A percentile compares a stretch with the other conserved stretches of the same genome.
These are phyloP conservation scores for Penicillium sp. DNA, from an alignment of 2,329 filamentous ascomycete species.

Conservation along the genomic window DNA sequence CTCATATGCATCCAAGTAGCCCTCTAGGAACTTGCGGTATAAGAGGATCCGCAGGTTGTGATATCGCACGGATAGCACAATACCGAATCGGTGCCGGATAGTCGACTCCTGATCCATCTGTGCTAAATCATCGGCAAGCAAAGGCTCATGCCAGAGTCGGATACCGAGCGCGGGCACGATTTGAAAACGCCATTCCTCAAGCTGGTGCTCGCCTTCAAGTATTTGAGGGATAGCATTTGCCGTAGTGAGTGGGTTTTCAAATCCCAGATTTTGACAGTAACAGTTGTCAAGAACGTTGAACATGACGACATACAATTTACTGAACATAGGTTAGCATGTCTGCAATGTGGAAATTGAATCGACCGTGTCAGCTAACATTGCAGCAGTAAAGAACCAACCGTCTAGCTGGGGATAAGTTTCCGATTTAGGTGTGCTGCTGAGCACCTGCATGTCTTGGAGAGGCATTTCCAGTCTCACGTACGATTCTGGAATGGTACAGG, in stretches of 20 bases:
- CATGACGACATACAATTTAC: conserved; percentile 32
- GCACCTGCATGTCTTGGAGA: conserved; percentile 9
- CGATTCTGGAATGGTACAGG: conserved; percentile 46
- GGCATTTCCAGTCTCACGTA: conserved; percentile 44
- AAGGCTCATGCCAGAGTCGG: conserved; percentile 11
- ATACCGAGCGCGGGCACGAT: conserved; percentile 8
- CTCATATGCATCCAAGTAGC: conserved; percentile 31
- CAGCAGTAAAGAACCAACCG: conserved; percentile 21
- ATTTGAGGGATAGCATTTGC: conserved; percentile 35
- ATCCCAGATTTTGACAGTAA: conserved; percentile 48
- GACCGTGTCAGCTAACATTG: conserved; percentile 20
- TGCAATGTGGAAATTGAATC: neutral
- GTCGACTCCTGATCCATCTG: conserved; percentile 9
- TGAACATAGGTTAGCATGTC: conserved; percentile 1
- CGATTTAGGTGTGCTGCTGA: conserved; percentile 4
- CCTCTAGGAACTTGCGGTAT: conserved; percentile 42
- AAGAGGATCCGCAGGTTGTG: conserved; percentile 44
- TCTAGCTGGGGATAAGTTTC: conserved; percentile 5
- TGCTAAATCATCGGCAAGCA: conserved; percentile 7
- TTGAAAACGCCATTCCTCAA: conserved; percentile 10
- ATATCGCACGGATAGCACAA: conserved; percentile 47
- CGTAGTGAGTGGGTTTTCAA: conserved; percentile 23
- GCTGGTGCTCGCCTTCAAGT: conserved; percentile 22
- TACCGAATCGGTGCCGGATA: conserved; percentile 29
- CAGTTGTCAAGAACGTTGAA: conserved; percentile 40